These are phyloP conservation scores for Annulohypoxylon truncatum DNA, from an alignment of 2,329 filamentous ascomycete species.

Conservation along the genomic window DNA sequence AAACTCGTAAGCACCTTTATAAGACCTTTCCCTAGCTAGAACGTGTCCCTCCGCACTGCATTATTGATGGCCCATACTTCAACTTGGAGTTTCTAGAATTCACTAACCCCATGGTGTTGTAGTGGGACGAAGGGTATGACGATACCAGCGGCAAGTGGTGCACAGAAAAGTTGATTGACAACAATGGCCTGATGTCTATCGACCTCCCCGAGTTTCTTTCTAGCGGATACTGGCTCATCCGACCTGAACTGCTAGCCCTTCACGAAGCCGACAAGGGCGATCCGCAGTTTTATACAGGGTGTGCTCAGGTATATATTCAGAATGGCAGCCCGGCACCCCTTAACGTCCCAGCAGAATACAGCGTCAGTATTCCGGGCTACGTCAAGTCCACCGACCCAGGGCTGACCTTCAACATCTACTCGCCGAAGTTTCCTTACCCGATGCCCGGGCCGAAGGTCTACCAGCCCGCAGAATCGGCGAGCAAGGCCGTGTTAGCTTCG, in stretches of 20 bases:
- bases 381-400: constrained; percentile 65
- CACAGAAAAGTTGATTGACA: constrained; percentile 73
- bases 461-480: constrained; percentile 50
- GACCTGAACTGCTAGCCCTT: constrained; percentile 76
- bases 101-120: neutral
- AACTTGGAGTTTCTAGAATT: neutral
- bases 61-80: neutral
- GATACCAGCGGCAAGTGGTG: constrained; percentile 70
- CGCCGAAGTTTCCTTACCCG: constrained; percentile 65
- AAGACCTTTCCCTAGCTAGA: neutral
- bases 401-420: constrained; percentile 74
- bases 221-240: constrained; percentile 76
- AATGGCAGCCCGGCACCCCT: constrained; percentile 58
- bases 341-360: constrained; percentile 59
- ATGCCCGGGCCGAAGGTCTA: constrained; percentile 69
- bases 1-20: constrained; percentile 63
- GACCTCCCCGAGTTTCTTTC: constrained; percentile 70
- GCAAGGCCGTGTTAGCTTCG: constrained; percentile 1
- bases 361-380: constrained; percentile 75
- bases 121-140: constrained; percentile 75
- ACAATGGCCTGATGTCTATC: constrained; percentile 72
- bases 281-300: constrained; percentile 80
- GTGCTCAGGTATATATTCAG: constrained; percentile 75
- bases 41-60: neutral
- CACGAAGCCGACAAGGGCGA: constrained; percentile 69